Evolutionary conservation across 768 basidiomycete species (phyloP), one percentile per base, ranked within the genome.

Genomic region (Mycena galericulata): DNA sequence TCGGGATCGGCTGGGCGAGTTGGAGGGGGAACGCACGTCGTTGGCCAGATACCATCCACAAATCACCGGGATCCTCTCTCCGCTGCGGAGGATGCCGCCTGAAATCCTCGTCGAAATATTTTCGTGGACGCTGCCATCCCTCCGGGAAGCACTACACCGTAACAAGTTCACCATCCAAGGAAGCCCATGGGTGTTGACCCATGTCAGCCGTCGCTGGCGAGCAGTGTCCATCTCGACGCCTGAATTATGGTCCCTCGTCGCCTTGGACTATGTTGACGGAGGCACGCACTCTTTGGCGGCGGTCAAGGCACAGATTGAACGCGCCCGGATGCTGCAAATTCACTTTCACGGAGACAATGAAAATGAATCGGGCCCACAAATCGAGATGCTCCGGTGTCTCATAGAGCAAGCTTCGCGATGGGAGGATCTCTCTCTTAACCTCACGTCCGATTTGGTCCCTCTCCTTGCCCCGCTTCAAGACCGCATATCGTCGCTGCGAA

Each of bases 171-270:
- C 32, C 7, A 46, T 2, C 1, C 32, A n/a, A 1, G 9, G 45
- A 18, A 54, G 50, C 26, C 62, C 62, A 15, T 63, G 53, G 62
- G 4, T 30, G 2, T 38, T 63, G 15, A 11, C 50, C 7, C 51
- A 55, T 11, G 18, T 63, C 30, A 45, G 53, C 43, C 26, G 43
- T 14, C 40, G 47, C 26, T 65, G 56, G 64, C 26, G 54, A 14
- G 53, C 26, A 17, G n/a, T 65, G 22, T 22, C 60, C 24, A 2
- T 51, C 2, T 41, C 56, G 4, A 43, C 10, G 10, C 34, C 36
- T 41, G 34, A 29, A 4, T 53, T 66, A 26, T 66, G 65, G 65
- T 59, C 65, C 4, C 24, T 24, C 27, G 17, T 65, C 2, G 27
- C 22, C 41, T 9, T 59, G 34, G 14, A 24, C 22, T 27, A 14